These are phyloP conservation scores for Cyberlindnera galapagoensis DNA, from an alignment of 805 yeast genomes.

Conservation along the genomic window DNA sequence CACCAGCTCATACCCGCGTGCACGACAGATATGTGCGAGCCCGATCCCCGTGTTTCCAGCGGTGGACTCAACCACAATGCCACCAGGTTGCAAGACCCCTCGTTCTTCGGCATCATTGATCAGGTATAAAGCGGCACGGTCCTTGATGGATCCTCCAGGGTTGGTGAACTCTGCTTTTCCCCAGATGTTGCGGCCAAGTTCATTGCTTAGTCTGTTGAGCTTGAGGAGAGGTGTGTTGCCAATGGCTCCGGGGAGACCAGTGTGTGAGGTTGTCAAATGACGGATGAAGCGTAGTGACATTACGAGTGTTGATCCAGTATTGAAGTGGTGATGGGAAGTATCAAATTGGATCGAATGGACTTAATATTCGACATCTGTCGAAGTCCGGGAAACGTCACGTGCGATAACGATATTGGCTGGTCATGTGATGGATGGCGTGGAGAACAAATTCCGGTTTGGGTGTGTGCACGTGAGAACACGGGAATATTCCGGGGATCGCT, in stretches of 20 bases:
- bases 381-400: too few relatives aligned
- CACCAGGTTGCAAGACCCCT: slow-evolving; percentile 65
- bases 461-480: too few relatives aligned
- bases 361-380: too few relatives aligned
- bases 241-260: slow-evolving; percentile 74
- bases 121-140: slow-evolving; percentile 77
- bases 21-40: slow-evolving; percentile 71
- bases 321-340: too few relatives aligned
- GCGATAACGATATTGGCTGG: too few relatives aligned
- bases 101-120: slow-evolving; percentile 70
- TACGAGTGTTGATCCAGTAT: too few relatives aligned
- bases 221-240: slow-evolving; percentile 89
- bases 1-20: slow-evolving; percentile 77
- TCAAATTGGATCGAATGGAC: too few relatives aligned
- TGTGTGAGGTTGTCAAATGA: slow-evolving; percentile 31
- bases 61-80: slow-evolving; percentile 87
- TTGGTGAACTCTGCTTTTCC: slow-evolving; percentile 92
- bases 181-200: slow-evolving; percentile 65
- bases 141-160: slow-evolving; percentile 92
- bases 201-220: slow-evolving; percentile 48
- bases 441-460: too few relatives aligned
- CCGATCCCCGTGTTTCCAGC: slow-evolving; percentile 98
- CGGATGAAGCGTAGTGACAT: slow-evolving; percentile 4
- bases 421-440: too few relatives aligned
- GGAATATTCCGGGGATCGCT: too few relatives aligned